Percentiles rank a stretch among this genome's conserved stretches.
Conservation (phyloP, 768 basidiomycete species). For the Mycena filopes region DNA sequence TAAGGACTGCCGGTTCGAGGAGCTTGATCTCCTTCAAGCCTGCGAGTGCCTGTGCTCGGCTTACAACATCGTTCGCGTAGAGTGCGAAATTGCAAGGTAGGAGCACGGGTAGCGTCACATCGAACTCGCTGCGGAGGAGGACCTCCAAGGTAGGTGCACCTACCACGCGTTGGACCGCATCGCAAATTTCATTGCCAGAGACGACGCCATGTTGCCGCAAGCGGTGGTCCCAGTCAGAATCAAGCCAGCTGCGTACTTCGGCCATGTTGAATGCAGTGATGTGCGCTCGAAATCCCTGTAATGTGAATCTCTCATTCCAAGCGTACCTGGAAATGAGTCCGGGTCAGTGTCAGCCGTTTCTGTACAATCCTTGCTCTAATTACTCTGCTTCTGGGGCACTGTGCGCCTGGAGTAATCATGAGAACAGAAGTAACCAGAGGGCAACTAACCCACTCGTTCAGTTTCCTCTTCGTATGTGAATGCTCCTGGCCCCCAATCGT, state of each 20-base stretch:
- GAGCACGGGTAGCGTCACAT: not conserved
- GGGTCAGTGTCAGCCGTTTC: not conserved
- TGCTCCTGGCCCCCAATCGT: not conserved
- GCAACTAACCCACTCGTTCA: not conserved
- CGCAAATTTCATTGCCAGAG: not conserved
- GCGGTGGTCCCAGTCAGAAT: not conserved
- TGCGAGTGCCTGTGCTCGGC: not conserved
- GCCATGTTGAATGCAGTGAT: not conserved
- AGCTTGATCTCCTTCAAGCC: conserved; percentile 4
- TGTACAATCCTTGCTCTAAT: not conserved
- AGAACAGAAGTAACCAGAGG: not conserved
- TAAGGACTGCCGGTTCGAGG: not conserved
- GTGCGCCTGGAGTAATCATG: not conserved
- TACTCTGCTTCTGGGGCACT: not conserved
- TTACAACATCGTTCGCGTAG: conserved; percentile 16
- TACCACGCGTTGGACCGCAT: not conserved
- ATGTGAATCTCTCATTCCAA: conserved; percentile 4
- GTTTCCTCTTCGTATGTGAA: not conserved
- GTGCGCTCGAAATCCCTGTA: not conserved
- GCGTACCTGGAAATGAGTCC: not conserved
- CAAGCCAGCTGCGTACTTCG: not conserved
- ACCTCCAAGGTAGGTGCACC: conserved; percentile 1
- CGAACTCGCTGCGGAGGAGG: not conserved
- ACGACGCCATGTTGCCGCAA: not conserved
- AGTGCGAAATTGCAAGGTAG: conserved; percentile 10